Evolutionary conservation across 2,329 filamentous ascomycete species (phyloP), one percentile per base, ranked within the genome.

Genomic region (Magnaporthiopsis poae): DNA sequence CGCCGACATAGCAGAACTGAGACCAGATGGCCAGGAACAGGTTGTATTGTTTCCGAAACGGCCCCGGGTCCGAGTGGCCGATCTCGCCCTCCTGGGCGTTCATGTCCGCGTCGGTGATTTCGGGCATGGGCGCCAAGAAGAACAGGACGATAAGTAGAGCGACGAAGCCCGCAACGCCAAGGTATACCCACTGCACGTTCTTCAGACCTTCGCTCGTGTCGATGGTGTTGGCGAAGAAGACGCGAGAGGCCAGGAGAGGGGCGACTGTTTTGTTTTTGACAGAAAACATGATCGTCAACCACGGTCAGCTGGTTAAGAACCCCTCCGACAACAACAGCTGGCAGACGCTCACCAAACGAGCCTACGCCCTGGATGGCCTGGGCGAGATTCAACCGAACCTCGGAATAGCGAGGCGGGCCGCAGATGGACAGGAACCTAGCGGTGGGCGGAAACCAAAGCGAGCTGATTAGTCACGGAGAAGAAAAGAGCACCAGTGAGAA

Each of bases 131-230:
- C 13, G 80, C 81, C 66, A 88, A 80, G 73, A 83, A 86, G 74
- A 88, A 88, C 12, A 88, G 78, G 2, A 81, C 75, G 0, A 84
- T 81, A 1, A 88, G 78, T 12, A 82, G 67, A 68, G 81, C 83
- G 33, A 87, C 84, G 67, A 88, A 88, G 69, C 79, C 78, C 2
- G 85, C 86, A 39, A 88, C 86, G 5, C 83, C 85, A 2, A 88
- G 79, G 70, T 89, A 89, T 1, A 84, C 82, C 84, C 85, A 88
- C 72, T 88, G 86, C 11, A 88, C 86, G 65, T 84, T 88, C 69
- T 79, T 76, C 65, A 88, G 74, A 3, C 81, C 80, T n/a, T 80
- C 74, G 12, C 75, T 75, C 64, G 78, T 79, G 46, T 82, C 78
- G 46, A 80, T 78, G 0, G 80, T 82, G 65, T 83, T 77, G 60